phyloP scores from a whole-genome alignment of 352 stramenopile species.

The Phytopythium vexans region DNA sequence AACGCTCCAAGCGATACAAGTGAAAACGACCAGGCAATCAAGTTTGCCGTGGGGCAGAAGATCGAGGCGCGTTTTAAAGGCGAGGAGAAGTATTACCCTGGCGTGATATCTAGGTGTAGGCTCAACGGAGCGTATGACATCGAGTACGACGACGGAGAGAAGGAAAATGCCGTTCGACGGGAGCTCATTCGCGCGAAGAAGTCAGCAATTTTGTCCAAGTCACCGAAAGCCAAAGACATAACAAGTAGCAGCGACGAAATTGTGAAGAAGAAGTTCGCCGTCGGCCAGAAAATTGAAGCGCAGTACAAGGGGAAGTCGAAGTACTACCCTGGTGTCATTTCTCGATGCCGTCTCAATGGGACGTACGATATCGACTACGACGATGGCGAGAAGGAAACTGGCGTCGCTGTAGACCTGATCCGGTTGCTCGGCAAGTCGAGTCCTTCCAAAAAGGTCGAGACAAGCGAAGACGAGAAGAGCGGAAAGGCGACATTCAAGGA shows the following conservation, averaged over 20 bases:
- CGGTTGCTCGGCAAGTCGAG: constrained; percentile 5
- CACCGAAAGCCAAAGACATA: neutral
- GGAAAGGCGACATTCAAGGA: constrained; percentile 16
- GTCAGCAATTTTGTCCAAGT: neutral
- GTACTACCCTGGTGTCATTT: constrained; percentile 56
- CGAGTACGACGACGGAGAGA: constrained; percentile 58
- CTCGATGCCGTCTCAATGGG: constrained; percentile 28
- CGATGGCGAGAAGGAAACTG: constrained; percentile 34
- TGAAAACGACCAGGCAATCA: constrained; percentile 8
- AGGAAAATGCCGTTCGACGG: constrained; percentile 25
- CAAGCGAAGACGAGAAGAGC: constrained; percentile 1
- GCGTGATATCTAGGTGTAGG: constrained; percentile 31
- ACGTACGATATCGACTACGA: constrained; percentile 61
- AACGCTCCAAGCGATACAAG: neutral
- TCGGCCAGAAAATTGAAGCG: constrained; percentile 33
- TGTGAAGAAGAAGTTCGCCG: constrained; percentile 17
- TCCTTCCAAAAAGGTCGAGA: constrained; percentile 1
- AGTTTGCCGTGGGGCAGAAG: constrained; percentile 25
- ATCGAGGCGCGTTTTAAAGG: constrained; percentile 51
- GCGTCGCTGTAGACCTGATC: constrained; percentile 29
- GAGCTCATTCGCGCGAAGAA: constrained; percentile 25
- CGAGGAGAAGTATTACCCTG: constrained; percentile 50
- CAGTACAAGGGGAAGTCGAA: constrained; percentile 47
- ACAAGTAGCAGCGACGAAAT: constrained; percentile 1
- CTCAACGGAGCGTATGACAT: constrained; percentile 47